Evolutionary conservation across 2,329 filamentous ascomycete genomes (phyloP), one percentile per base, ranked within the genome.

Genomic region (Leptographium wingfieldii): DNA sequence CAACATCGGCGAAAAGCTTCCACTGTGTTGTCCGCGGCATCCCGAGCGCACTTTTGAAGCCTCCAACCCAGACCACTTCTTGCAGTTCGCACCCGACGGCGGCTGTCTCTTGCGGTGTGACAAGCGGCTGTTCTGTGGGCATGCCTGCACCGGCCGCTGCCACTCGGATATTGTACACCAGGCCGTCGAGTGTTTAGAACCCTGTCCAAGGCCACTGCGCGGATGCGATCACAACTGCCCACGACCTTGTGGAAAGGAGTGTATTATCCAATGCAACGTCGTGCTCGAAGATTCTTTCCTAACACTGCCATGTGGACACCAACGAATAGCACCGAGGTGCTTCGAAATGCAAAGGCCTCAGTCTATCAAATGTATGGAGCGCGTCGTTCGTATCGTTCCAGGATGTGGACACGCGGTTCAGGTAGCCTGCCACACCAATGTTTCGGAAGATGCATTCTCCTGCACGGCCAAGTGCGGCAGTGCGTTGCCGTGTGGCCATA

Each of bases 1-100:
- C 2, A 79, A 77, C 43, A 65, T 87, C 3, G 84, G 84, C 0
- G 65, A 66, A 0, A 60, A 64, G 0, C 68, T 89, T 1, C 74
- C 78, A 22, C 73, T 88, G 0, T 73, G 75, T 57, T 89, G 86
- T 60, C 77, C 81, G 4, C 79, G 85, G 0, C 86, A 90, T 65
- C 74, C 74, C 0, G 72, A 81, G 0, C 78, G 71, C 0, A 65
- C 69, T 0, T 79, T 87, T 12, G 22, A 66, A 1, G 80, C 83
- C 1, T 76, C 75, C 0, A 63, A 71, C 1, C 79, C 84, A 0
- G 80, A 84, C 1, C 76, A 88, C 61, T 88, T 88, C 64, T 61
- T 72, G 0, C 69, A 70, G 7, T 68, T 80, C 9, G 74, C 79
- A 0, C 85, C 85, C 0, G 85, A 88, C 67, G 83, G 83, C 49